These are phyloP conservation scores for Phytophthora sp. DNA, from an alignment of 352 stramenopile genomes.

Conservation along the genomic window DNA sequence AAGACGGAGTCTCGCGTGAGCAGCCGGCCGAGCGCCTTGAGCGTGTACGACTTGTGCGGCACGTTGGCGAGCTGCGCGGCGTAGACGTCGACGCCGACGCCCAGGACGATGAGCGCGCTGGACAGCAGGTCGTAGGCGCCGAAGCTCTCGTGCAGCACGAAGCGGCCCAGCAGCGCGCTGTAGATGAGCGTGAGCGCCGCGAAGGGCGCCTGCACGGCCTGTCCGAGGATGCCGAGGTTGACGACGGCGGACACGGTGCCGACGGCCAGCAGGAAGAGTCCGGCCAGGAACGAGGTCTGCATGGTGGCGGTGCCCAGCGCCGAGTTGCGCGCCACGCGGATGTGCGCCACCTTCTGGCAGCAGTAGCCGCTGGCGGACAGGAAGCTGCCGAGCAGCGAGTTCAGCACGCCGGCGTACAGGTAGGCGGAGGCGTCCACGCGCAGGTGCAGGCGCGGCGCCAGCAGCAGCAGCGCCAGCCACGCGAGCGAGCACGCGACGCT, in stretches of 20 bases:
- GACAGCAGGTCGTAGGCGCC: constrained; percentile 57
- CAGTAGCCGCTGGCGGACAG: constrained; percentile 82
- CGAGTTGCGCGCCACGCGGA: constrained; percentile 53
- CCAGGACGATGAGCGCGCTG: constrained; percentile 66
- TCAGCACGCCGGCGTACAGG: constrained; percentile 75
- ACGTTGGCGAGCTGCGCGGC: constrained; percentile 55
- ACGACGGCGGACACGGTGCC: constrained; percentile 75
- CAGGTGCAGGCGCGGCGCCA: constrained; percentile 44
- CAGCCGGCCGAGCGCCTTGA: constrained; percentile 53
- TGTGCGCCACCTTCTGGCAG: constrained; percentile 80
- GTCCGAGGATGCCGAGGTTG: constrained; percentile 76
- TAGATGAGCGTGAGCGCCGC: constrained; percentile 83
- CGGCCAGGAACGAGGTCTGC: constrained; percentile 61
- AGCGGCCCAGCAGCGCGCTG: constrained; percentile 69
- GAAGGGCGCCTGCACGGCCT: constrained; percentile 81
- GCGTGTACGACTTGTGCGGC: constrained; percentile 56
- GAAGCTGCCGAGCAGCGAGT: constrained; percentile 78
- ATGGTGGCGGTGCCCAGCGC: constrained; percentile 63
- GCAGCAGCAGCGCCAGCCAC: constrained; percentile 61
- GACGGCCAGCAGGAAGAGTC: constrained; percentile 63
- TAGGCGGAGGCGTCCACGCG: constrained; percentile 34
- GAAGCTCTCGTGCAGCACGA: constrained; percentile 67
- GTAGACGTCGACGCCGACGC: constrained; percentile 67
- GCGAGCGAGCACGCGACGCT: constrained; percentile 50
- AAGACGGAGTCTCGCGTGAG: constrained; percentile 66